These are phyloP conservation scores for Teratosphaeria destructans DNA, from an alignment of 2,329 filamentous ascomycete genomes.

Conservation along the genomic window DNA sequence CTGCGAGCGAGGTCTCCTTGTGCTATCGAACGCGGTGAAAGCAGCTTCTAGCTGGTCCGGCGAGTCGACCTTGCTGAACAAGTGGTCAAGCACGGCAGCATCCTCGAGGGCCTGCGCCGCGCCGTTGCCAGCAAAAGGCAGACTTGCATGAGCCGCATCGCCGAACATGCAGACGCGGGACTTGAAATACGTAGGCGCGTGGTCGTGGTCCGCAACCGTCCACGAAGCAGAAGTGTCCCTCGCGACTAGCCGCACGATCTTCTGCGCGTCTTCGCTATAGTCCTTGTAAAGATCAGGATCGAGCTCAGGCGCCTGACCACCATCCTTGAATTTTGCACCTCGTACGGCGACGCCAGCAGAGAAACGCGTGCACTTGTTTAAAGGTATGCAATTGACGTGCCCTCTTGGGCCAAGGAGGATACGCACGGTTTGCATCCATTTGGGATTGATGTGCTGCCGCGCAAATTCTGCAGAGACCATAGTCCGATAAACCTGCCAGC, in stretches of 20 bases:
- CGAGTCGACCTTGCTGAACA: constrained; percentile 16
- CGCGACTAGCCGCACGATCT: constrained; percentile 19
- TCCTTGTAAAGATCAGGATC: constrained; percentile 15
- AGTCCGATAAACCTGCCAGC: constrained; percentile 24
- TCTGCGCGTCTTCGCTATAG: constrained; percentile 20
- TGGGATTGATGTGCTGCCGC: constrained; percentile 18
- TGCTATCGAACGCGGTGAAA: constrained; percentile 19
- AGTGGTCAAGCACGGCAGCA: constrained; percentile 23
- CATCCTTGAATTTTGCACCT: constrained; percentile 13
- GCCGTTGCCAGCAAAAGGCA: constrained; percentile 29
- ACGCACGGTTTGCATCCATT: constrained; percentile 21
- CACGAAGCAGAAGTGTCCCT: constrained; percentile 20
- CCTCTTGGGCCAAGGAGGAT: constrained; percentile 23
- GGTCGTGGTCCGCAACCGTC: constrained; percentile 24
- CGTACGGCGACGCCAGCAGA: constrained; percentile 19
- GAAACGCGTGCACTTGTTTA: constrained; percentile 21
- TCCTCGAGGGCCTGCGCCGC: constrained; percentile 31
- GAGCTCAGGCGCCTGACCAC: constrained; percentile 11
- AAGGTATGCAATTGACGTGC: constrained; percentile 24
- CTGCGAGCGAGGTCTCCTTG: constrained; percentile 20
- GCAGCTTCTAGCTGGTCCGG: constrained; percentile 13
- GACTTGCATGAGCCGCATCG: constrained; percentile 30
- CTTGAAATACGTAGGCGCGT: constrained; percentile 24
- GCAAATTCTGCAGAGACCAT: constrained; percentile 22
- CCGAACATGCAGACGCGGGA: constrained; percentile 26